A percentile compares a stretch with the other conserved stretches of the same genome.
These are phyloP conservation scores for Aspergillus nomiae DNA, from an alignment of 2,329 filamentous ascomycete species.

Conservation along the genomic window DNA sequence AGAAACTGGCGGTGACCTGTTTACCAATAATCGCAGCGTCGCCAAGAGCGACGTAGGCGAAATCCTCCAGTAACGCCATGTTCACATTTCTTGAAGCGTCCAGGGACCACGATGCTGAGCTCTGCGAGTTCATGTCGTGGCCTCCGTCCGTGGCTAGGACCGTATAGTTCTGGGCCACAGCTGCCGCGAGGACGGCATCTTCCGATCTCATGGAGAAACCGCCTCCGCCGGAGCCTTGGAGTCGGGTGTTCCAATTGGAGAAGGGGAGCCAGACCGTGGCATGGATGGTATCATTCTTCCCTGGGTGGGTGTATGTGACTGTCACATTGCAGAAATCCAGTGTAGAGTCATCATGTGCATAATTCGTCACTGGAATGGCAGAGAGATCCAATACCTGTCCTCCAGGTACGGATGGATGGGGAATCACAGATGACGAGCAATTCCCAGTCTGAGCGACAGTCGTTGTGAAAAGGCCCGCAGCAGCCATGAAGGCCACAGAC, in stretches of 20 bases:
- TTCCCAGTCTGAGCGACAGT: background rate
- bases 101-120: conserved; percentile 16
- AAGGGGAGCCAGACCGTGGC: conserved; percentile 36
- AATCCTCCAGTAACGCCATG: conserved; percentile 35
- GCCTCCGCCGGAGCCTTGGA: conserved; percentile 43
- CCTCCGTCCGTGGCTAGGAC: conserved; percentile 23
- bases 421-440: conserved; percentile 9
- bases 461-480: background rate
- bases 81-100: conserved; percentile 34
- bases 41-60: conserved; percentile 32
- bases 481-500: background rate
- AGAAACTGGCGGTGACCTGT: conserved; percentile 30
- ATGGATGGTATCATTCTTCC: conserved; percentile 34
- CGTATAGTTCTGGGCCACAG: conserved; percentile 18
- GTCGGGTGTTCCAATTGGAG: conserved; percentile 37
- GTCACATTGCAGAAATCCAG: conserved; percentile 41
- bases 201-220: conserved; percentile 21
- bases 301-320: conserved; percentile 40
- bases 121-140: background rate
- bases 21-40: conserved; percentile 37
- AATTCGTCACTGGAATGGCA: conserved; percentile 4
- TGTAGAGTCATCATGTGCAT: background rate
- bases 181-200: background rate
- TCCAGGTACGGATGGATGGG: conserved; percentile 8
- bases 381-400: conserved; percentile 8